These are phyloP conservation scores for Blastobotrys serpentis DNA, from an alignment of 1,139 yeast genomes.

Conservation along the genomic window DNA sequence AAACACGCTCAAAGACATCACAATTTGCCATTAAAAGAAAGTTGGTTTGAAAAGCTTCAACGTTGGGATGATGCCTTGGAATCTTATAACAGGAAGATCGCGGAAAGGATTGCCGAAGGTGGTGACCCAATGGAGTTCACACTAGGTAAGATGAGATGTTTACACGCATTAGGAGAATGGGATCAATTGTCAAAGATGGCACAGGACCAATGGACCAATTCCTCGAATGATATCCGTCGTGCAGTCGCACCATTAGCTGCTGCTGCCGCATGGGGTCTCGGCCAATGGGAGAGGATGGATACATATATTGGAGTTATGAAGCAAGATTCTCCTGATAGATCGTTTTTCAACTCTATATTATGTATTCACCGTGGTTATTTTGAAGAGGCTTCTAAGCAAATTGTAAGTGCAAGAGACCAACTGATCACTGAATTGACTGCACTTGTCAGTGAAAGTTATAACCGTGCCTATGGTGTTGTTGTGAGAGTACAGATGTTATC, in stretches of 20 bases:
- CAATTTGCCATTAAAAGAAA: slow-evolving; percentile 87
- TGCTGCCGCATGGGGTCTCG: slow-evolving; percentile 99
- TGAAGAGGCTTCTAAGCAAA: slow-evolving; percentile 75
- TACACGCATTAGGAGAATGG: slow-evolving; percentile 98
- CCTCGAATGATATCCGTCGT: slow-evolving; percentile 70
- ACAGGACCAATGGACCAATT: slow-evolving; percentile 75
- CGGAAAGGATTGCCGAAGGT: slow-evolving; percentile 52
- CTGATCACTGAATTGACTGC: slow-evolving; percentile 94
- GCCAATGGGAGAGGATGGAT: slow-evolving; percentile 97
- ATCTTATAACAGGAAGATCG: slow-evolving; percentile 77
- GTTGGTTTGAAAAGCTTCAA: slow-evolving; percentile 96
- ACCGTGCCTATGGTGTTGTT: slow-evolving; percentile 94
- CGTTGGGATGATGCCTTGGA: slow-evolving; percentile 97
- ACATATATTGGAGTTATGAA: slow-evolving; percentile 88
- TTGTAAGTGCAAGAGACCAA: slow-evolving; percentile 79
- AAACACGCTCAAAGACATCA: slow-evolving; percentile 95
- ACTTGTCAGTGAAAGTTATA: slow-evolving; percentile 90
- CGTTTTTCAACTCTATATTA: slow-evolving; percentile 89
- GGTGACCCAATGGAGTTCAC: slow-evolving; percentile 66
- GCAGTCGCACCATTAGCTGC: slow-evolving; percentile 98
- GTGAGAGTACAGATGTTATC: slow-evolving; percentile 97
- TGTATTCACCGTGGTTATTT: slow-evolving; percentile 84
- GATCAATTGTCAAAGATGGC: slow-evolving; percentile 86
- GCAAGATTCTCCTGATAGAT: slow-evolving; percentile 87
- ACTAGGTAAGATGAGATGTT: slow-evolving; percentile 97